These are phyloP conservation scores for Termitomyces heimii DNA, from an alignment of 768 basidiomycete genomes.

Conservation along the genomic window DNA sequence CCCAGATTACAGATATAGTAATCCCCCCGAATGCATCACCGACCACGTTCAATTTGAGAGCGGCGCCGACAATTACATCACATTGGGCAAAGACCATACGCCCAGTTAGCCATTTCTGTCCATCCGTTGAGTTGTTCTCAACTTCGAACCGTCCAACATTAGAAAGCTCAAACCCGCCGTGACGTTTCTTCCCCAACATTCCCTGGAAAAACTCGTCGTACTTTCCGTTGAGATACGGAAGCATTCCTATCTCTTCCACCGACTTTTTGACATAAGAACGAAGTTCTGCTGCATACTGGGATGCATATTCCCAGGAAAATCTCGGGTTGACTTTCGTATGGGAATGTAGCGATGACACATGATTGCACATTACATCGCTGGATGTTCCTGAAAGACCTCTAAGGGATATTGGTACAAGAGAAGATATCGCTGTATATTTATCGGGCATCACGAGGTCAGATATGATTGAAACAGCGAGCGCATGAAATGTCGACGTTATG, in stretches of 20 bases:
- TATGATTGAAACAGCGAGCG: slow-evolving; percentile 20
- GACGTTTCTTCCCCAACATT: slow-evolving; percentile 26
- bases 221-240: slow-evolving; percentile 26
- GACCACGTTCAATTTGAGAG: slow-evolving; percentile 23
- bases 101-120: slow-evolving; percentile 15
- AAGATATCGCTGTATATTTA: slow-evolving; percentile 14
- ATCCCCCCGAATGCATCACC: slow-evolving; percentile 20
- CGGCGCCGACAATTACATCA: slow-evolving; percentile 20
- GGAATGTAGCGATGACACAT: slow-evolving; percentile 19
- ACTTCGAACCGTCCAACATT: slow-evolving; percentile 27
- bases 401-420: slow-evolving; percentile 25
- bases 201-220: slow-evolving; percentile 22
- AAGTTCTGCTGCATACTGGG: slow-evolving; percentile 20
- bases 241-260: slow-evolving; percentile 22
- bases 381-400: slow-evolving; percentile 22
- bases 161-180: slow-evolving; percentile 27
- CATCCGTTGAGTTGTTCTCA: neutral
- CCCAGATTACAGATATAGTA: slow-evolving; percentile 21
- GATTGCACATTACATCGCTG: slow-evolving; percentile 25
- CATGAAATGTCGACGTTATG: slow-evolving; percentile 25
- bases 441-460: slow-evolving; percentile 17
- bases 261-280: slow-evolving; percentile 14
- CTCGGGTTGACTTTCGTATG: slow-evolving; percentile 16
- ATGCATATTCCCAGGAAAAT: slow-evolving; percentile 28
- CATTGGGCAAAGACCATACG: slow-evolving; percentile 24